Evolutionary conservation across 2,329 filamentous ascomycete genomes (phyloP).

Genomic region (Colletotrichum tofieldiae): DNA sequence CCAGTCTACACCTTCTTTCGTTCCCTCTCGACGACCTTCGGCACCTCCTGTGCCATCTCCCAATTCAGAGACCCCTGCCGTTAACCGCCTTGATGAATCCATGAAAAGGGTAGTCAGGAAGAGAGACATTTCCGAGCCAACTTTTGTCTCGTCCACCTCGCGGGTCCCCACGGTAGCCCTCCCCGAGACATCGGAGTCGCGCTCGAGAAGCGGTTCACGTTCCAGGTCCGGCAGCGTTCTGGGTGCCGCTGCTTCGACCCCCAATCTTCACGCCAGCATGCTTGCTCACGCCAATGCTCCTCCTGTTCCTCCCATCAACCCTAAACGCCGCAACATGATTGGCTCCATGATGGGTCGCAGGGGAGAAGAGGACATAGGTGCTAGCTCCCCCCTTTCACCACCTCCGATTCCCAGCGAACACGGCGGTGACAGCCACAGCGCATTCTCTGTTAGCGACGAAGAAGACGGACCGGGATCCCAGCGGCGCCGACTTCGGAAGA

Average conservation of each 20-base stretch:
- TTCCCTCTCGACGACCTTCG: constrained; percentile 53
- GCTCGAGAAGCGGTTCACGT: constrained; percentile 57
- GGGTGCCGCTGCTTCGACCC: constrained; percentile 52
- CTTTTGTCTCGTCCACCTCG: constrained; percentile 63
- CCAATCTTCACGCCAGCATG: constrained; percentile 57
- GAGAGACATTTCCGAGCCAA: constrained; percentile 67
- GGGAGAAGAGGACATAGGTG: constrained; percentile 53
- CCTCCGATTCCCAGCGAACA: constrained; percentile 7
- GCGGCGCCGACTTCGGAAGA: constrained; percentile 61
- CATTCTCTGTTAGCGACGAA: constrained; percentile 55
- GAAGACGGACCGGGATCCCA: constrained; percentile 54
- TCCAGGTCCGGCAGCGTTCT: constrained; percentile 56
- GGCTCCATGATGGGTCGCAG: constrained; percentile 54
- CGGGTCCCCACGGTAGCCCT: constrained; percentile 61
- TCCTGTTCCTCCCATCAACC: constrained; percentile 73
- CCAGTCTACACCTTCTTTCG: constrained; percentile 53
- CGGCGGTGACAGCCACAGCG: constrained; percentile 46
- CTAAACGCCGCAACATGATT: constrained; percentile 65
- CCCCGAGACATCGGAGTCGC: constrained; percentile 50
- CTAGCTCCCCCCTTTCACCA: constrained; percentile 52
- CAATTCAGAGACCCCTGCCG: constrained; percentile 35
- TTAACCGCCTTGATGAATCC: constrained; percentile 55
- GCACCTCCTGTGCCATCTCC: constrained; percentile 50
- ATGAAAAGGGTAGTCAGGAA: constrained; percentile 61
- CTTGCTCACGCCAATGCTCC: constrained; percentile 56